Base-by-base conservation (phyloP, 352 stramenopile genomes). In the Phytophthora chlamydospora region DNA sequence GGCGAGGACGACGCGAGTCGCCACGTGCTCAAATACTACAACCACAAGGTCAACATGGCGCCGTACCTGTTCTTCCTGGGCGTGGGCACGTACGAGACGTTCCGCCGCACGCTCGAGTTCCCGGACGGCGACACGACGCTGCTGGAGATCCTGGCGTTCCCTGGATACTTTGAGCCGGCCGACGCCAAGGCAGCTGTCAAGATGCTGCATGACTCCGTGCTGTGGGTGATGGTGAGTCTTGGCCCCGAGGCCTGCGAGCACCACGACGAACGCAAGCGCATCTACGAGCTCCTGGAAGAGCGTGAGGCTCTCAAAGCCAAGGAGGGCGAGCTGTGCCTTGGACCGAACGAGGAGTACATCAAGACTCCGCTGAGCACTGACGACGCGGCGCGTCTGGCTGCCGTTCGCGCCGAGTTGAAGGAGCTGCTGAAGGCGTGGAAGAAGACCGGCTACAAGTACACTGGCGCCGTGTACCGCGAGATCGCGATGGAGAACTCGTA, bases 401-500 rank as follows among this genome's bases (percentile, higher is more conserved):
- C 56, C 7, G 58, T 90, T 46, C 83, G 83, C 12, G 63, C 69
- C 1, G 74, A 91, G 62, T 56, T 91, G 41, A 88, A 89, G 67
- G 57, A 74, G 16, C 64, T 90, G 45, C 61, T 91, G 33, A 81
- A 81, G 61, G 68, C 58, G 62, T 91, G 83, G 83, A 85, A 78
- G 50, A 91, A 91, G 71, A 91, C 83, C 13, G 83, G 83, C 6
- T 91, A 91, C 73, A 91, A 91, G 74, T 91, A 91, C 73, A 90
- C 83, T 45, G 83, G 83, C 14, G 77, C 80, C 12, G 79, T 91
- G 46, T 91, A 91, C 67, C 83, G 83, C 36, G 83, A 91, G 64
- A 91, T 91, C 49, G 83, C 77, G 4, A 91, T 91, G 83, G 83
- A 91, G 67, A 91, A 91, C 65, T 90, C 80, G 53, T 89, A 91